phyloP scores from a whole-genome alignment of 2,329 filamentous ascomycete species.

The Penicillium olsonii region DNA sequence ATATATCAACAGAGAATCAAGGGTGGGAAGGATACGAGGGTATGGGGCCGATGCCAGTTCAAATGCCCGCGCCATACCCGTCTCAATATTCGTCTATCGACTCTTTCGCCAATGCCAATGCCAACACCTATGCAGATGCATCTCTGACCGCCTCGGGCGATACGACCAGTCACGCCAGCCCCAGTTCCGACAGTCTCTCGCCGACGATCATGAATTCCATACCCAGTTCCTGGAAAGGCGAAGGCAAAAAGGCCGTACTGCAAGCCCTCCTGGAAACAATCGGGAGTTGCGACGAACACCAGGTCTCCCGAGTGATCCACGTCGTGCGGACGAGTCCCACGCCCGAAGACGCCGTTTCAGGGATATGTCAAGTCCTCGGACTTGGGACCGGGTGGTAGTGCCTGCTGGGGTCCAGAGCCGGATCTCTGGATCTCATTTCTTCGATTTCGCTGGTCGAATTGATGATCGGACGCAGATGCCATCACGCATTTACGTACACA shows the following conservation, averaged over 20 bases:
- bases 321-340: constrained; percentile 30
- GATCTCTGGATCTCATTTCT: not conserved
- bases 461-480: too few relatives aligned
- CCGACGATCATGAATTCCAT: constrained; percentile 13
- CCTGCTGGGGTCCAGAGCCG: constrained; percentile 2
- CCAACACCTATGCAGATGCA: not conserved
- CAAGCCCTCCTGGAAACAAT: constrained; percentile 31
- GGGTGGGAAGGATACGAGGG: not conserved
- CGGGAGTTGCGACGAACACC: constrained; percentile 28
- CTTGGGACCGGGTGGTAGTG: constrained; percentile 9
- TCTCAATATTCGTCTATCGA: constrained; percentile 6
- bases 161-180: not conserved
- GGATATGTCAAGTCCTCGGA: constrained; percentile 26
- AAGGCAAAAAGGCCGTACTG: constrained; percentile 26
- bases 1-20: not conserved
- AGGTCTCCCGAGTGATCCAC: constrained; percentile 26
- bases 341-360: constrained; percentile 31
- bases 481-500: not conserved
- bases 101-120: not conserved
- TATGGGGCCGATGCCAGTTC: not conserved
- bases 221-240: constrained; percentile 25
- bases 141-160: not conserved
- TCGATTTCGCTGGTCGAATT: not conserved
- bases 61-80: not conserved
- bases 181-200: not conserved